Evolutionary conservation across 2,329 filamentous ascomycete species (phyloP).

Genomic region (Penicillium rolfsii): DNA sequence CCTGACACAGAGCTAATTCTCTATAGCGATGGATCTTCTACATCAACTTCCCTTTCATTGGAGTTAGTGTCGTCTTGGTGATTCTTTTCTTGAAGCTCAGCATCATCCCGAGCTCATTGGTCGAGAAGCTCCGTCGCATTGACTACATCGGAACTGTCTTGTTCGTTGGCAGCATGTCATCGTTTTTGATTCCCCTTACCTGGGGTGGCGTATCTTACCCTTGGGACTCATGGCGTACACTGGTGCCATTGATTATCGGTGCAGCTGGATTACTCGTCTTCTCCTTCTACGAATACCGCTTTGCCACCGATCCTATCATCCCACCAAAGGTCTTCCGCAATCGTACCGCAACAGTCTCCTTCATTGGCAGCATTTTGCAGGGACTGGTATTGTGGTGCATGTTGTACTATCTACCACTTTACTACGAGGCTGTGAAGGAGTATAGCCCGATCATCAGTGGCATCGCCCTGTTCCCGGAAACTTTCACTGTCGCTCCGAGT

Average conservation of each 20-base stretch:
- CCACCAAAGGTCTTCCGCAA: constrained; percentile 51
- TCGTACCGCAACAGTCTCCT: constrained; percentile 54
- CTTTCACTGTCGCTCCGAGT: constrained; percentile 66
- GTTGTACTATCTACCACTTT: constrained; percentile 59
- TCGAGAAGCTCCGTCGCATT: constrained; percentile 56
- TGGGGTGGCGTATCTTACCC: constrained; percentile 68
- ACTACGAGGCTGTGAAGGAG: constrained; percentile 53
- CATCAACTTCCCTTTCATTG: constrained; percentile 44
- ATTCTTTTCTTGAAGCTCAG: constrained; percentile 59
- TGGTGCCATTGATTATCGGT: constrained; percentile 65
- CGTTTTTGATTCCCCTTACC: constrained; percentile 64
- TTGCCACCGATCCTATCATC: constrained; percentile 57
- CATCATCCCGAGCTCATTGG: constrained; percentile 51
- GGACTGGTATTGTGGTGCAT: constrained; percentile 55
- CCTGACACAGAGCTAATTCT: background rate
- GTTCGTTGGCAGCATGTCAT: constrained; percentile 62
- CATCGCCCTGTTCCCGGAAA: constrained; percentile 62
- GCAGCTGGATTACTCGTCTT: constrained; percentile 56
- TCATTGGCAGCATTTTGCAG: constrained; percentile 60
- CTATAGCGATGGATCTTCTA: constrained; percentile 43
- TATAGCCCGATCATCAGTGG: constrained; percentile 59
- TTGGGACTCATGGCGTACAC: constrained; percentile 65
- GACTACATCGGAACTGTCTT: constrained; percentile 66
- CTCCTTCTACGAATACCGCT: constrained; percentile 57
- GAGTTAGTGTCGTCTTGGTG: constrained; percentile 31